phyloP scores from a whole-genome alignment of 2,329 filamentous ascomycete species.

The Neopestalotiopsis clavispora region DNA sequence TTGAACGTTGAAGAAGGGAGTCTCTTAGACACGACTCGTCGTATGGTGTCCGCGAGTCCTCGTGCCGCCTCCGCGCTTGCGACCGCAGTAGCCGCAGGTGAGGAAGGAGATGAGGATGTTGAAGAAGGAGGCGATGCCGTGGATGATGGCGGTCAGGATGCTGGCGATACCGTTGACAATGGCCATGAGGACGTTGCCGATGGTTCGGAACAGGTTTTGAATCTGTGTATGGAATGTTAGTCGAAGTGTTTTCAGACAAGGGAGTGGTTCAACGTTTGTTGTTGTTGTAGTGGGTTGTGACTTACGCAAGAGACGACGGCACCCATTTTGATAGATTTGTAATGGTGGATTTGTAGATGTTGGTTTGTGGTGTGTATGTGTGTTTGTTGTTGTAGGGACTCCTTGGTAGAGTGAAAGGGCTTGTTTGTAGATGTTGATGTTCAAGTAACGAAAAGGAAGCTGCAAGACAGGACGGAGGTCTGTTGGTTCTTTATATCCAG shows the following conservation, averaged over 20 bases:
- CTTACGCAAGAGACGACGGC: slow-evolving; percentile 84
- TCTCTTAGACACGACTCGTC: slow-evolving; percentile 38
- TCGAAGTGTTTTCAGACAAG: slow-evolving; percentile 22
- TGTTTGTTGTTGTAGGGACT: slow-evolving; percentile 1
- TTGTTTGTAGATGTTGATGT: slow-evolving; percentile 7
- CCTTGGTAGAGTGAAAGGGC: neutral
- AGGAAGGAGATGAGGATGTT: slow-evolving; percentile 71
- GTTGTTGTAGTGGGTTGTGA: slow-evolving; percentile 27
- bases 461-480: neutral
- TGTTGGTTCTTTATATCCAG: slow-evolving; percentile 10
- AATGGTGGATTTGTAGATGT: neutral
- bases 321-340: slow-evolving; percentile 66
- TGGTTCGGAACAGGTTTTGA: slow-evolving; percentile 62
- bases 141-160: slow-evolving; percentile 70
- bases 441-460: neutral
- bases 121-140: slow-evolving; percentile 68
- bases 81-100: slow-evolving; percentile 54
- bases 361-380: slow-evolving; percentile 19
- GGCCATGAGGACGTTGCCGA: slow-evolving; percentile 70
- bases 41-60: slow-evolving; percentile 23
- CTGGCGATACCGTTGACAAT: slow-evolving; percentile 70
- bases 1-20: neutral
- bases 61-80: slow-evolving; percentile 28
- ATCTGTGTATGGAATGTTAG: slow-evolving; percentile 49
- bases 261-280: no score